Evolutionary conservation across 2,329 filamentous ascomycete genomes (phyloP).

Genomic region (Botrytis porri): DNA sequence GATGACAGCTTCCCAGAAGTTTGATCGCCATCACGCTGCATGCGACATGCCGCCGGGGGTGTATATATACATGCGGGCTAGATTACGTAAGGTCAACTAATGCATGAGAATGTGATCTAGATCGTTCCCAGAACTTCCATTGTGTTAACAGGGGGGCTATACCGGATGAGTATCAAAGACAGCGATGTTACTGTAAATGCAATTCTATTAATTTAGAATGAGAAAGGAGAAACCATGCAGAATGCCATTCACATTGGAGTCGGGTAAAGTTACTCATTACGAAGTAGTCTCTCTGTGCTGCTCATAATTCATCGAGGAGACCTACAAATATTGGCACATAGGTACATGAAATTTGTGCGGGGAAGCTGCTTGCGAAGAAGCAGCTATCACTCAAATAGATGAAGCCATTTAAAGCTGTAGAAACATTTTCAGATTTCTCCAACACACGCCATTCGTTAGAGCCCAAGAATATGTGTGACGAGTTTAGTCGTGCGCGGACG

Average conservation of each 20-base stretch:
- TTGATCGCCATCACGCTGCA: background rate
- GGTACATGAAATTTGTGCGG: background rate
- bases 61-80: background rate
- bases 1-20: background rate
- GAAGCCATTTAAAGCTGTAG: background rate
- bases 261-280: background rate
- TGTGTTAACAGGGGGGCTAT: background rate
- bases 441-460: background rate
- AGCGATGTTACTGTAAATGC: background rate
- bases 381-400: background rate
- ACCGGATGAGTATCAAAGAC: background rate
- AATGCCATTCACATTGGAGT: background rate
- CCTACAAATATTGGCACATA: background rate
- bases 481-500: background rate
- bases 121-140: background rate
- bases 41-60: background rate
- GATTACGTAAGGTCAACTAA: background rate
- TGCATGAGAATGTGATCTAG: conserved; percentile 2
- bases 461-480: background rate
- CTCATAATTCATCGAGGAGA: background rate
- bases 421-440: background rate
- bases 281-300: background rate
- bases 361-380: background rate
- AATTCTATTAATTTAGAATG: background rate
- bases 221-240: background rate